Percentiles rank a stretch among this genome's conserved stretches.
These are phyloP conservation scores for Ophiostoma piceae DNA, from an alignment of 2,329 filamentous ascomycete genomes.

Conservation along the genomic window DNA sequence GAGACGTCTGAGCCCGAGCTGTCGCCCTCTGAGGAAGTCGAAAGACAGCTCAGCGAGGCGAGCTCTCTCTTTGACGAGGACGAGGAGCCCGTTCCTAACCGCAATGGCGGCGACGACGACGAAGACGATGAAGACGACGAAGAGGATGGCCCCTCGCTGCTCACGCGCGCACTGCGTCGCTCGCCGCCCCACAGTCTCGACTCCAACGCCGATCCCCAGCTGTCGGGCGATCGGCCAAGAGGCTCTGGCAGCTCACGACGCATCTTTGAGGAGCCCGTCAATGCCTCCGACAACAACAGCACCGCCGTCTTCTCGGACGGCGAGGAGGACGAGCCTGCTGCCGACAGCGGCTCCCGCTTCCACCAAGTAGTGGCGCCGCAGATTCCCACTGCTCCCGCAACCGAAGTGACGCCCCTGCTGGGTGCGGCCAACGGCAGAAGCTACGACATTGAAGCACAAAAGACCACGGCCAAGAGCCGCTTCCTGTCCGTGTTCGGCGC, in stretches of 20 bases:
- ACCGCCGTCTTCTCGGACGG: constrained; percentile 23
- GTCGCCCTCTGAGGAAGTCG: constrained; percentile 12
- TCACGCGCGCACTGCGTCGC: constrained; percentile 24
- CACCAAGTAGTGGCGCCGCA: neutral
- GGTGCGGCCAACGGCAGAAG: constrained; percentile 31
- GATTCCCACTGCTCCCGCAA: neutral
- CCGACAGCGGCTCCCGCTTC: neutral
- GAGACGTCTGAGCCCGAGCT: constrained; percentile 42
- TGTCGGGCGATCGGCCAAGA: constrained; percentile 8
- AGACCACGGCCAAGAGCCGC: constrained; percentile 29
- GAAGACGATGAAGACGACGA: neutral
- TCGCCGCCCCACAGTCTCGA: constrained; percentile 37
- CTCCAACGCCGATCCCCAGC: constrained; percentile 41
- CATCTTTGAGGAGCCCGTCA: constrained; percentile 11
- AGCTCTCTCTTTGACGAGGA: neutral
- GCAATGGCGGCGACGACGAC: neutral
- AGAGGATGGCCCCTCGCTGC: constrained; percentile 23
- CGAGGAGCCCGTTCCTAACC: neutral
- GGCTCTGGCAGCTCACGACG: neutral
- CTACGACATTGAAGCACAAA: constrained; percentile 51
- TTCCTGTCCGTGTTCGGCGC: constrained; percentile 21
- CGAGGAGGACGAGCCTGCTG: constrained; percentile 16
- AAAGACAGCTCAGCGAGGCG: neutral
- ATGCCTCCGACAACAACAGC: neutral
- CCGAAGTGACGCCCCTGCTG: constrained; percentile 43